Base-by-base conservation (phyloP, 106 monocot genomes). In the Dioscorea dumetorum region DNA sequence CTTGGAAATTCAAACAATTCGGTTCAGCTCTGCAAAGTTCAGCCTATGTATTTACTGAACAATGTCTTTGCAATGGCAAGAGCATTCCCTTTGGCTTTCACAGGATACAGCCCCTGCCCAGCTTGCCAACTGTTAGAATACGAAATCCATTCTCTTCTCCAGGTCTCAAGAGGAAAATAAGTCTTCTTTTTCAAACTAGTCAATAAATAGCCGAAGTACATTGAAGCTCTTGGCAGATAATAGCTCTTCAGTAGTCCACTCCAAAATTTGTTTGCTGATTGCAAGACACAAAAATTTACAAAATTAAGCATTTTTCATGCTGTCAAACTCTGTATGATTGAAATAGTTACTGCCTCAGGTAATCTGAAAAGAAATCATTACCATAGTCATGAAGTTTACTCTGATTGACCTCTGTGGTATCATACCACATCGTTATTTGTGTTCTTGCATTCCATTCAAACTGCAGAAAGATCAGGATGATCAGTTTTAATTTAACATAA, bases 371-470 rank as follows among this genome's bases (percentile, higher is more conserved):
- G 8, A 23, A 11, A 10, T 52, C 14, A 73, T 74, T 91, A 95
- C 95, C 97, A 68, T 97, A 97, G 62, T 97, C 97, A 75, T 97
- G 97, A 48, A 97, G 86, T 87, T 77, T 80, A 74, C 97, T 99
- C 73, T 89, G 91, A 60, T 87, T 90, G 22, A 71, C 83, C 56
- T 74, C 66, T 21, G 92, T 89, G 73, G 72, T 91, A 67, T 99
- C 97, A 75, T 79, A 99, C 91, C 91, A 99, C 92, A 99, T 99
- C 2, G 91, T 99, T 58, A 99, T 81, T 62, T 92, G 97, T 21
- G 97, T 99, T 74, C 97, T 89, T 58, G 97, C 97, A 72, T 99
- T 99, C 92, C 97, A 99, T 81, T 99, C 92, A 72, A 84, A 92
- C 97, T 95, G 73, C 31, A 73, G 48, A 16, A 68, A 22, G 11